Conservation (phyloP, 164 flowering plant species). For the Nymphaea thermarum region DNA sequence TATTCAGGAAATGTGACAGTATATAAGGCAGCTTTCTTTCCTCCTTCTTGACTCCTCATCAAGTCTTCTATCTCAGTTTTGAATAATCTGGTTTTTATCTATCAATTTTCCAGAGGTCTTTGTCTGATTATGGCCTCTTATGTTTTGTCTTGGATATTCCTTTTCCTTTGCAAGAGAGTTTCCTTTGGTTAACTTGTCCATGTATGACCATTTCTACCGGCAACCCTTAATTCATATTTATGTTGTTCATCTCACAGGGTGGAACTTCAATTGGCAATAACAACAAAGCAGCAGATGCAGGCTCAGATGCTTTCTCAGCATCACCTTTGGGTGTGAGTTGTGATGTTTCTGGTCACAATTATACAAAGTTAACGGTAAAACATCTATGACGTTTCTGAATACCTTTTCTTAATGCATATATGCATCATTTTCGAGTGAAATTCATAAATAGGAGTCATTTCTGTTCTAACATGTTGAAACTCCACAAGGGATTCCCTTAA, state of each 20-base stretch:
- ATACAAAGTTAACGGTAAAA: conserved; percentile 7
- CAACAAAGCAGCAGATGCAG: background rate
- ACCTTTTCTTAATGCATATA: background rate
- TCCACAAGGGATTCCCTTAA: background rate
- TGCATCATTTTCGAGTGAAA: background rate
- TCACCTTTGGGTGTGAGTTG: background rate
- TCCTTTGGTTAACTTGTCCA: background rate
- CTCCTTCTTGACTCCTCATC: no score
- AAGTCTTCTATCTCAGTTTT: no score
- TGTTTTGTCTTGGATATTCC: background rate
- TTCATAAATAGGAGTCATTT: background rate
- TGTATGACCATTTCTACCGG: background rate
- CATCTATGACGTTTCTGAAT: background rate
- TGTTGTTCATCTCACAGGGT: conserved; percentile 5
- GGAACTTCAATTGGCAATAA: background rate
- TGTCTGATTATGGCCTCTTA: no score
- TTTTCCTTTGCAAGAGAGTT: background rate
- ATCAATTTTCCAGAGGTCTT: background rate
- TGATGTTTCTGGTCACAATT: conserved; percentile 1
- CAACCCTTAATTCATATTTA: background rate
- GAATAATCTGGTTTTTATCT: no score
- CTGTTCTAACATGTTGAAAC: no score
- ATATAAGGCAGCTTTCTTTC: no score
- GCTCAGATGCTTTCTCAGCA: background rate
- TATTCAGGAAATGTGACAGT: no score